Evolutionary conservation across 1,284 basidiomycete species (phyloP), one percentile per base, ranked within the genome.

Genomic region (Neolentinus lepideus): DNA sequence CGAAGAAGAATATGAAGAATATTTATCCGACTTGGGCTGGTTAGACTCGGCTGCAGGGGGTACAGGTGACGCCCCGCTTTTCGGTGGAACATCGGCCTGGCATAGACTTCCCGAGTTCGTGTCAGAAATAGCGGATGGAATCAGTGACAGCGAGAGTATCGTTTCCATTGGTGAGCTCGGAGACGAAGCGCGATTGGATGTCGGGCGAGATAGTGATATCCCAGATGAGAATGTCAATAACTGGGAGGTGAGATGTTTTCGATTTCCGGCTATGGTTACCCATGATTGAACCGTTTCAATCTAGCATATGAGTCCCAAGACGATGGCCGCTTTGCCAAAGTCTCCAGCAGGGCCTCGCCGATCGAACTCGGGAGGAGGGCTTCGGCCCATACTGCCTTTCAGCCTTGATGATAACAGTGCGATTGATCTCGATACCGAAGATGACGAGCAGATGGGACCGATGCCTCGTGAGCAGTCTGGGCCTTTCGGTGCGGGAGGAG

Each of bases 221-320:
- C 77, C 82, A 19, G 85, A 92, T 64, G 88, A 89, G 70, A 90
- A 93, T 63, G 71, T 88, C 62, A 96, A 94, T 64, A 92, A 94
- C 60, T 96, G 93, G 93, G 93, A 94, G 87, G 92, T 93, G 61
- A 69, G 87, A 16, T 50, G 10, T 29, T 12, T 21, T 25, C 24
- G 45, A 54, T 31, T 35, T 35, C 52, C 57, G n/a, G n/a, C 53
- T 52, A 16, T 26, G 16, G 9, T 26, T 8, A n/a, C 35, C 22
- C 46, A 25, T 53, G 31, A 53, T 24, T 22, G 51, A 12, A 46
- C 22, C 29, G 50, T 61, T 43, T 59, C 25, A 35, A 4, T 52
- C 45, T 61, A 95, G 92, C 92, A 95, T 64, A 91, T 96, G 88
- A 94, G 92, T 59, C 92, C 92, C 1, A 90, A 91, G 69, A 94